Base-by-base conservation (phyloP, 2,329 filamentous ascomycete species). In the Phaeosphaeria sp. region DNA sequence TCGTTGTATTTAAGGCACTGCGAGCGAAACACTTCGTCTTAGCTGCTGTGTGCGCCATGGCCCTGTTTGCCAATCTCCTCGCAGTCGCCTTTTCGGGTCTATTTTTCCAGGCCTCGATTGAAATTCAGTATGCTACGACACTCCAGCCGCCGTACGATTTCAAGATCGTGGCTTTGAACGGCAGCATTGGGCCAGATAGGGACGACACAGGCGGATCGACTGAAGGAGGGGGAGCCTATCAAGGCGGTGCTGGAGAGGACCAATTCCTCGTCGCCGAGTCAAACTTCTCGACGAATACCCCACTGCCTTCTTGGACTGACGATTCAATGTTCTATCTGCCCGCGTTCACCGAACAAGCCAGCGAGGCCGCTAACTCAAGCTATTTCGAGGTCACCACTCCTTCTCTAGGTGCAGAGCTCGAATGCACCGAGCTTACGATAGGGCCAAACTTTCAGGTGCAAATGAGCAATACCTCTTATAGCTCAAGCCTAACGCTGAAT, bases 1-100 rank as follows among this genome's bases (percentile, higher is more conserved):
- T 89, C 0, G 75, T 79, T 0, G 6, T 86, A 0, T 79, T 78
- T 63, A 77, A 81, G 39, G 85, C 86, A 0, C 1, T 84, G 0
- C 74, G 68, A 2, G 74, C 80, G 0, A 55, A 70, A 0, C 86
- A 89, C 47, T 73, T 82, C 1, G 33, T 84, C 0, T 73, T 89
- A 0, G 79, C 71, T 0, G 44, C 78, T 0, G 74, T 88, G 0
- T 87, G 85, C 53, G 5, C 72, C 0, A 80, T 84, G 54, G 78
- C 83, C 0, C 57, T 88, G 0, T 68, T 86, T 0, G 78, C 82
- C 0, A 88, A 89, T 47, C 48, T 87, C 0, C 75, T 89, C 0
- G 80, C 86, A 0, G 77, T 88, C 2, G 78, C 83, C 0, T 74
- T 88, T 0, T 77, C 82, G 53, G 82, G 81, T 0, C 59, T 89